Conservation (phyloP, 2,329 filamentous ascomycete genomes). For the Neopestalotiopsis rosae region DNA sequence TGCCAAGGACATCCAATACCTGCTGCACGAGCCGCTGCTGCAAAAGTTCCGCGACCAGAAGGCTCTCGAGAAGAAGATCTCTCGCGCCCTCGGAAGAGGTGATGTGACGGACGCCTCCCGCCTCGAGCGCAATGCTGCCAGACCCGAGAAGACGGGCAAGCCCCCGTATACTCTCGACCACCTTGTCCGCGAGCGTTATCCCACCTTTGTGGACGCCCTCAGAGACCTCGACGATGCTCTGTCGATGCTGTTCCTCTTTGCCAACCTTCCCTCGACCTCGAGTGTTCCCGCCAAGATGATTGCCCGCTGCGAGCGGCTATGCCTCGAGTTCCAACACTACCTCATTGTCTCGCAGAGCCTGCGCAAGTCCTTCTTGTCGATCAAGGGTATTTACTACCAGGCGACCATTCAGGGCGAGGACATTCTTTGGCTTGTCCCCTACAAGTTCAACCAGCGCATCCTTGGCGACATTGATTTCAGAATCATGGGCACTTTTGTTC, state of each 20-base stretch:
- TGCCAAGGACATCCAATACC: conserved; percentile 96
- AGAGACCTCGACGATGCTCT: conserved; percentile 95
- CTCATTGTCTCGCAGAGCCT: conserved; percentile 90
- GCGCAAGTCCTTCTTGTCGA: conserved; percentile 95
- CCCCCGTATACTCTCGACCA: conserved; percentile 92
- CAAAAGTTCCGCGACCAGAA: conserved; percentile 98
- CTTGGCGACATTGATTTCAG: conserved; percentile 96
- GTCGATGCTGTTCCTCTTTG: conserved; percentile 96
- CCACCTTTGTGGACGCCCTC: conserved; percentile 92
- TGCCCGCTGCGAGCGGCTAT: conserved; percentile 89
- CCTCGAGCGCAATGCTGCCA: conserved; percentile 82
- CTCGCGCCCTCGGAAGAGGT: conserved; percentile 86
- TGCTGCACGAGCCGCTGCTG: conserved; percentile 93
- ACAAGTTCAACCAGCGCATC: conserved; percentile 95
- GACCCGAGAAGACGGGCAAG: conserved; percentile 89
- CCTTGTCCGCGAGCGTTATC: conserved; percentile 97
- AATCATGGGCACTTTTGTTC: conserved; percentile 99
- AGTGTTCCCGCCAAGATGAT: conserved; percentile 95
- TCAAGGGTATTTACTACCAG: conserved; percentile 99
- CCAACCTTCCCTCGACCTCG: conserved; percentile 88
- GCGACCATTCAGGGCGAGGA: conserved; percentile 97
- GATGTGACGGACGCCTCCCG: conserved; percentile 88
- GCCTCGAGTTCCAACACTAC: conserved; percentile 97
- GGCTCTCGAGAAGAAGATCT: conserved; percentile 96
- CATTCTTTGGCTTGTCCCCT: conserved; percentile 95